These are phyloP conservation scores for Claviceps digitariae DNA, from an alignment of 2,329 filamentous ascomycete species.

Conservation along the genomic window DNA sequence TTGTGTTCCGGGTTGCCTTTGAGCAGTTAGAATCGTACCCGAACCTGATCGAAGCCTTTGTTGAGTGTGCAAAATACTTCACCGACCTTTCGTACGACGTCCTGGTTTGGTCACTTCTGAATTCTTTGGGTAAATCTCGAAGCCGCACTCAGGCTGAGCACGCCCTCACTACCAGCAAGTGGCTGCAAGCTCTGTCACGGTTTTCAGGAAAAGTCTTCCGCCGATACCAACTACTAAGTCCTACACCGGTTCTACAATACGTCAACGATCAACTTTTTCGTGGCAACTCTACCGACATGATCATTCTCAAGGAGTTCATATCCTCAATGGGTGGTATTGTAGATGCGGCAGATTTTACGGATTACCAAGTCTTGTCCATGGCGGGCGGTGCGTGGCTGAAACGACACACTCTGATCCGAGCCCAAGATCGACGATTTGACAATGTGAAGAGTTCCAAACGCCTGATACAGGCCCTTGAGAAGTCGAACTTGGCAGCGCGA, in stretches of 20 bases:
- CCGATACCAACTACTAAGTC: slow-evolving; percentile 71
- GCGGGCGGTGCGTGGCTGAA: slow-evolving; percentile 66
- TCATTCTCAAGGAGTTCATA: slow-evolving; percentile 82
- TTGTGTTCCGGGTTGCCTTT: slow-evolving; percentile 82
- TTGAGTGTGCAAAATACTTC: slow-evolving; percentile 90
- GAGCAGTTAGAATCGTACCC: slow-evolving; percentile 87
- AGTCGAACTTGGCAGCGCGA: slow-evolving; percentile 65
- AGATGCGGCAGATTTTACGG: slow-evolving; percentile 74
- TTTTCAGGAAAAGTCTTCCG: slow-evolving; percentile 87
- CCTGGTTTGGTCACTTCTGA: slow-evolving; percentile 83
- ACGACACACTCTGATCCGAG: slow-evolving; percentile 63
- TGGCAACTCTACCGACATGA: slow-evolving; percentile 79
- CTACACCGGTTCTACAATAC: slow-evolving; percentile 77
- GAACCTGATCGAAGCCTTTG: slow-evolving; percentile 88
- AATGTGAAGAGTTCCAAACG: slow-evolving; percentile 62
- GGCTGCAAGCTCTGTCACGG: slow-evolving; percentile 79
- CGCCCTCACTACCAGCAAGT: slow-evolving; percentile 67
- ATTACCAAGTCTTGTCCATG: slow-evolving; percentile 76
- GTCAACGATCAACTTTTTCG: slow-evolving; percentile 70
- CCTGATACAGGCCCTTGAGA: slow-evolving; percentile 64
- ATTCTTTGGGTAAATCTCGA: slow-evolving; percentile 48
- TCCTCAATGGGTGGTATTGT: slow-evolving; percentile 89
- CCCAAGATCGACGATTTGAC: slow-evolving; percentile 72
- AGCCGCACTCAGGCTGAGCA: slow-evolving; percentile 50
- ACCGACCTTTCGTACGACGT: slow-evolving; percentile 88